Base-by-base conservation (phyloP, 495 filamentous ascomycete genomes). In the Lepraria neglecta region DNA sequence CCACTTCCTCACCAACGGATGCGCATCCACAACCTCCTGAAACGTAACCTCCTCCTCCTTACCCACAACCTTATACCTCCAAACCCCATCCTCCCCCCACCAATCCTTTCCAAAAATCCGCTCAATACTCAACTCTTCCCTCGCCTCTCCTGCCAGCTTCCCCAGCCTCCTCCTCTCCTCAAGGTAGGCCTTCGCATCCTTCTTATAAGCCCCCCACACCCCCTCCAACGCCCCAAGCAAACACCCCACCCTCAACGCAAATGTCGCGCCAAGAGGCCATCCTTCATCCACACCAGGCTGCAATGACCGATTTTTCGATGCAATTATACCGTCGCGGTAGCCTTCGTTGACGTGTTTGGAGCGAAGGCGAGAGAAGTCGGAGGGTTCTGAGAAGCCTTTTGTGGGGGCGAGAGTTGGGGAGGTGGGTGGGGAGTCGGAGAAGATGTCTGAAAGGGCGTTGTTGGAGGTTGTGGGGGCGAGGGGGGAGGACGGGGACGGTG, bases 201-300 rank as follows among this genome's bases (percentile, higher is more conserved):
- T 24, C 59, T 60, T 19, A 68, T 53, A 14, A 68, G 73, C 28
- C 65, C 60, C 6, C 70, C 71, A 28, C 19, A 92, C 58, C 0
- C 87, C 88, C 68, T 92, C 87, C 21, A 95, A 63, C 9, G 86
- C 74, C 0, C 91, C 91, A 5, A 94, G 70, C 17, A 91, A 68
- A 35, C 80, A 82, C 0, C 91, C 91, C 0, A 83, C 86, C 0
- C 80, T 77, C 66, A 87, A 74, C 3, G 92, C 92, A 33, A 96
- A 72, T 30, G 83, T 79, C 3, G 89, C 91, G 38, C 92, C 94
- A 3, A 96, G 77, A 2, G 78, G 71, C 62, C 88, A 97, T 0
- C 91, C 92, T 58, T 91, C 87, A 70, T 97, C 94, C 69, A 97
- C 97, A 7, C 94, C 92, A 19, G 73, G 71, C 69, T 97, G 92